Percentiles rank a stretch among this genome's conserved stretches.
Conservation (phyloP, 2,329 filamentous ascomycete species). For the Neoascochyta sp. region DNA sequence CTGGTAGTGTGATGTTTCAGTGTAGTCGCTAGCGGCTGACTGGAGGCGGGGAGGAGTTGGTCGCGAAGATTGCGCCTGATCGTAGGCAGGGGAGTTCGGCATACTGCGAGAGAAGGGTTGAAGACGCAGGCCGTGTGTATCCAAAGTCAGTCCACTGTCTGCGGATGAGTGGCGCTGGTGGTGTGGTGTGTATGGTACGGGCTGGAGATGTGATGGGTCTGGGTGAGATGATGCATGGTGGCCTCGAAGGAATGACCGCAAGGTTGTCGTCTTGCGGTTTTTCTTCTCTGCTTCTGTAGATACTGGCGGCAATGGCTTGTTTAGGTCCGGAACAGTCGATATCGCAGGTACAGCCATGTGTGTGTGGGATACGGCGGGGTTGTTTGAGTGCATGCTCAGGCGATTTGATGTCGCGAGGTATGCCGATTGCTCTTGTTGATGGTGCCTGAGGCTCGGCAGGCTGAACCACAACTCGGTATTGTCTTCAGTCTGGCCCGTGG, state of each 20-base stretch:
- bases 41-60: constrained; percentile 16
- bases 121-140: constrained; percentile 16
- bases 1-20: constrained; percentile 13
- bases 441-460: constrained; percentile 18
- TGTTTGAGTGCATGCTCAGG: constrained; percentile 13
- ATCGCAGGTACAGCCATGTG: constrained; percentile 13
- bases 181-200: constrained; percentile 2
- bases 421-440: constrained; percentile 20
- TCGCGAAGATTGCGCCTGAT: constrained; percentile 8
- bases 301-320: constrained; percentile 31
- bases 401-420: constrained; percentile 28
- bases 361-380: constrained; percentile 12
- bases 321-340: constrained; percentile 20
- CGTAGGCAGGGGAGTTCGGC: constrained; percentile 29
- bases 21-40: constrained; percentile 19
- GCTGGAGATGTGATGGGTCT: constrained; percentile 8
- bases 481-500: constrained; percentile 12
- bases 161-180: constrained; percentile 21
- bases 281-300: constrained; percentile 23
- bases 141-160: constrained; percentile 17
- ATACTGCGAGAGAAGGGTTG: constrained; percentile 33
- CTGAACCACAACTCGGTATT: constrained; percentile 33
- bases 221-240: constrained; percentile 19
- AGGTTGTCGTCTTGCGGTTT: constrained; percentile 18
- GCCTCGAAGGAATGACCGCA: constrained; percentile 28